phyloP scores from a whole-genome alignment of 352 stramenopile species.

The Globisporangium acanthophoron region DNA sequence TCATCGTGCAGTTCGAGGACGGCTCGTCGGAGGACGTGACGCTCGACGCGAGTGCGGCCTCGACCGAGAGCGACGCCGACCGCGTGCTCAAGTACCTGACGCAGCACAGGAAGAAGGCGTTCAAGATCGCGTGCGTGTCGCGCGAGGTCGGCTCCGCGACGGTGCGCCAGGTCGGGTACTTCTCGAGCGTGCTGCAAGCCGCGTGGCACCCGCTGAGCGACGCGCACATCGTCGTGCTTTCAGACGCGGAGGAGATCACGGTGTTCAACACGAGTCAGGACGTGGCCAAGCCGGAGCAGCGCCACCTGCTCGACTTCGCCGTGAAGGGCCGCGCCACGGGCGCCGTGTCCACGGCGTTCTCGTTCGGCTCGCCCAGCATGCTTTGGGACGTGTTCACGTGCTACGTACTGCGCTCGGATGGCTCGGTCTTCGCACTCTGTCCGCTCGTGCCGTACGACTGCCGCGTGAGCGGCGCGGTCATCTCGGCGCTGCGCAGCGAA shows the following conservation, averaged over 20 bases:
- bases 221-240: constrained; percentile 65
- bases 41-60: constrained; percentile 11
- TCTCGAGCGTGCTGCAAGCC: constrained; percentile 43
- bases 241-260: constrained; percentile 66
- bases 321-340: constrained; percentile 21
- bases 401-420: constrained; percentile 69
- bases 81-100: constrained; percentile 19
- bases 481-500: constrained; percentile 50
- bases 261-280: constrained; percentile 65
- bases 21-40: constrained; percentile 21
- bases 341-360: constrained; percentile 42
- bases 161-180: constrained; percentile 54
- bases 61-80: constrained; percentile 18
- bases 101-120: constrained; percentile 14
- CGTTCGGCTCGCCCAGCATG: constrained; percentile 45
- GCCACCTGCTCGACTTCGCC: constrained; percentile 49
- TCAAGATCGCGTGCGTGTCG: constrained; percentile 37
- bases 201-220: constrained; percentile 74
- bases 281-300: constrained; percentile 66
- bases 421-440: constrained; percentile 62
- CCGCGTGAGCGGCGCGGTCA: constrained; percentile 30
- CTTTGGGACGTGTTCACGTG: constrained; percentile 74
- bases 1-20: constrained; percentile 45
- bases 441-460: constrained; percentile 65
- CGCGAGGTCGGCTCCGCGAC: constrained; percentile 41